A percentile compares a stretch with the other conserved stretches of the same genome.
Conservation (phyloP, 176 grass and related monocot genomes). For the Hyparrhenia diplandra region DNA sequence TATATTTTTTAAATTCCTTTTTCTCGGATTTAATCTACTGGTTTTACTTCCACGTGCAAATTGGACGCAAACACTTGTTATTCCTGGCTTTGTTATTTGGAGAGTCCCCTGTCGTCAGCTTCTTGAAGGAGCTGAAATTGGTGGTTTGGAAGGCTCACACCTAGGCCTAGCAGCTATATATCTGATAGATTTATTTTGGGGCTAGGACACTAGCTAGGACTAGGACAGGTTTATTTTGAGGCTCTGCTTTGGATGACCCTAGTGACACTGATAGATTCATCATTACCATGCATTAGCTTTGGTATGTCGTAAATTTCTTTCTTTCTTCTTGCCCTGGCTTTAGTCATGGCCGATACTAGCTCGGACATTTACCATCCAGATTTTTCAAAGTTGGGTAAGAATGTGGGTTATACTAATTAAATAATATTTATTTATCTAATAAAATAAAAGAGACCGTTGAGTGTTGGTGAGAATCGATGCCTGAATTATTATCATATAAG, state of each 20-base stretch:
- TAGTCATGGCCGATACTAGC: not conserved
- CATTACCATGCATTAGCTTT: not conserved
- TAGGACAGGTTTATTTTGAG: not conserved
- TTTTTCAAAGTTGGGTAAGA: conserved; percentile 8
- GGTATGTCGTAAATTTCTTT: not conserved
- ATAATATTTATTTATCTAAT: not conserved
- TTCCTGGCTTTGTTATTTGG: not conserved
- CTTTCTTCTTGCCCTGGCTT: not conserved
- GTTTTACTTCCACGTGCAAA: not conserved
- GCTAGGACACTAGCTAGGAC: not conserved
- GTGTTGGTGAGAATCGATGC: conserved; percentile 10
- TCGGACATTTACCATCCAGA: not conserved
- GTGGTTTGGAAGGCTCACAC: not conserved
- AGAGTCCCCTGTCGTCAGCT: not conserved
- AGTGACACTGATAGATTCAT: conserved; percentile 3
- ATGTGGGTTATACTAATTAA: not conserved
- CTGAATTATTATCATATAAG: not conserved
- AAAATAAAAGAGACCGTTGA: not conserved
- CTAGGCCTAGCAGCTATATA: conserved; percentile 5
- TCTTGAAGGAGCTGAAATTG: not conserved
- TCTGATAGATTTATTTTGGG: not conserved
- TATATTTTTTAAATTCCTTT: not conserved
- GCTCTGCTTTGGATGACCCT: not conserved
- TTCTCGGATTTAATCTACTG: not conserved
- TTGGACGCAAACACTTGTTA: not conserved